Conservation (phyloP, 179 eudicot species). For the Patellifolia procumbens region DNA sequence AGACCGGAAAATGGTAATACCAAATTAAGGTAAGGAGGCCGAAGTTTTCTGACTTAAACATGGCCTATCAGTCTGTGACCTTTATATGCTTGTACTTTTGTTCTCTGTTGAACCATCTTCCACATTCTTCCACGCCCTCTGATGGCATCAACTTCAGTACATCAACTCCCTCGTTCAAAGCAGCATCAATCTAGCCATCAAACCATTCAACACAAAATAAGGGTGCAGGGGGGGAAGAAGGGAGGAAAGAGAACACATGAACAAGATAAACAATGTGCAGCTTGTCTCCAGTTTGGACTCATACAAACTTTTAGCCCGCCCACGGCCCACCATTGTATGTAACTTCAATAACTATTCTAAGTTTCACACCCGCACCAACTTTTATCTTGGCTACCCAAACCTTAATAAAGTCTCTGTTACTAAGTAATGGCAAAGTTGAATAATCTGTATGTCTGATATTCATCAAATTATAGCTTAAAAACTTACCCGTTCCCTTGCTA, state of each 20-base stretch:
- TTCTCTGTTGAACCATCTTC: slow-evolving; percentile 67
- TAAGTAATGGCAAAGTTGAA: no score
- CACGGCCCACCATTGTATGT: not conserved
- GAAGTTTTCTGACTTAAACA: slow-evolving; percentile 22
- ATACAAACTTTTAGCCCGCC: not conserved
- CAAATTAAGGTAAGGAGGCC: slow-evolving; percentile 5
- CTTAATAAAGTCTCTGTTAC: slow-evolving; percentile 1
- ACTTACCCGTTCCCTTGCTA: slow-evolving; percentile 76
- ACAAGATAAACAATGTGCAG: not conserved
- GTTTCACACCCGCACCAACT: not conserved
- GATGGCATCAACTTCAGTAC: slow-evolving; percentile 46
- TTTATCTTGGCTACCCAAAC: not conserved
- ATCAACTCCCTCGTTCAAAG: slow-evolving; percentile 65
- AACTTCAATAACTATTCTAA: not conserved
- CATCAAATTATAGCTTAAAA: no score
- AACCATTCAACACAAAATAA: not conserved
- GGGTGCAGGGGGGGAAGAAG: not conserved
- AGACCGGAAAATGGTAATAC: not conserved
- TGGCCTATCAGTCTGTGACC: slow-evolving; percentile 46
- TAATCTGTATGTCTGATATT: no score
- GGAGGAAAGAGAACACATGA: no score
- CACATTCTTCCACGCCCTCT: slow-evolving; percentile 62
- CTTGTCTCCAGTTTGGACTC: no score
- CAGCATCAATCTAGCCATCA: slow-evolving; percentile 61
- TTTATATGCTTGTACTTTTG: slow-evolving; percentile 82